Conservation (phyloP, 176 grass and related monocot species). For the Hyparrhenia diplandra region DNA sequence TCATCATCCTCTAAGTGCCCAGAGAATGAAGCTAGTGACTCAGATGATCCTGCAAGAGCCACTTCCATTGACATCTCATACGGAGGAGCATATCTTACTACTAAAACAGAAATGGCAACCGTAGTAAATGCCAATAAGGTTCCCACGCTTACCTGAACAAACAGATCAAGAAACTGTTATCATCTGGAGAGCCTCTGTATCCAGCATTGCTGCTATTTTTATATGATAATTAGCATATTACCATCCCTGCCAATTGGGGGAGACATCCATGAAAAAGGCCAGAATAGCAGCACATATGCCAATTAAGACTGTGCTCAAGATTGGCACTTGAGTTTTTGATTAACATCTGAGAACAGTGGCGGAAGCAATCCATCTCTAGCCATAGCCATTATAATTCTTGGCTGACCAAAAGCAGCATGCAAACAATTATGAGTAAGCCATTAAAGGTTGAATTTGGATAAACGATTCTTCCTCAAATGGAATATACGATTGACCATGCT, state of each 20-base stretch:
- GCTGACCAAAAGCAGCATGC: conserved; percentile 45
- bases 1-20: conserved; percentile 2
- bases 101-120: conserved; percentile 74
- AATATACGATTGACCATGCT: background rate
- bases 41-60: conserved; percentile 37
- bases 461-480: background rate
- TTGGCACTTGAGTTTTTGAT: conserved; percentile 71
- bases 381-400: conserved; percentile 96
- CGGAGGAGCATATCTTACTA: conserved; percentile 79
- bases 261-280: conserved; percentile 92
- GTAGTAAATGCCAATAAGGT: conserved; percentile 79
- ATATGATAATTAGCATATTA: conserved; percentile 35
- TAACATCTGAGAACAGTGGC: conserved; percentile 60
- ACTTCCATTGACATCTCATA: conserved; percentile 50
- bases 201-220: conserved; percentile 12
- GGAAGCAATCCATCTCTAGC: conserved; percentile 86
- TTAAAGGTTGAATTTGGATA: conserved; percentile 9
- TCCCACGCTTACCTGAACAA: conserved; percentile 82
- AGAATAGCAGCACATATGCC: conserved; percentile 61
- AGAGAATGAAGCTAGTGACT: conserved; percentile 33
- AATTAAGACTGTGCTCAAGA: conserved; percentile 67
- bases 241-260: conserved; percentile 86
- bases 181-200: conserved; percentile 22
- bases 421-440: conserved; percentile 3
- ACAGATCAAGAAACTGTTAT: conserved; percentile 31